A percentile compares a stretch with the other conserved stretches of the same genome.
Evolutionary conservation across 2,329 filamentous ascomycete genomes (phyloP).

Genomic region (Pestalotiopsis sp.): DNA sequence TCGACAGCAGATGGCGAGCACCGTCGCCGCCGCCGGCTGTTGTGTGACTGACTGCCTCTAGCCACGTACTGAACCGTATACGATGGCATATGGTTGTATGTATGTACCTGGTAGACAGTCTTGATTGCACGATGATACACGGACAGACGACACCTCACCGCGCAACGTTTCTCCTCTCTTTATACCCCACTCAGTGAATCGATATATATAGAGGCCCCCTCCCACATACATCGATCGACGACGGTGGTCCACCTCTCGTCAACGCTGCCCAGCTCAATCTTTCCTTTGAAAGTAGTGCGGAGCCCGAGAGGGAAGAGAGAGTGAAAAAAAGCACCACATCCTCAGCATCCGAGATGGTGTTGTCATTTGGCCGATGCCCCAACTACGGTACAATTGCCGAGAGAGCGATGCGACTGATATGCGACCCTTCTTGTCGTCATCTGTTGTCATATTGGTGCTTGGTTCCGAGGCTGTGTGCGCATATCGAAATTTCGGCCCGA

Average conservation of each 20-base stretch:
- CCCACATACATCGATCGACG: slow-evolving; percentile 6
- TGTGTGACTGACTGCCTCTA: no score
- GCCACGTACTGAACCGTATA: no score
- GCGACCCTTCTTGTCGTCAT: slow-evolving; percentile 1
- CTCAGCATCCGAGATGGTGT: background rate
- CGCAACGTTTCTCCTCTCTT: slow-evolving; percentile 1
- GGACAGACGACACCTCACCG: background rate
- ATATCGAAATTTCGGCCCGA: slow-evolving; percentile 7
- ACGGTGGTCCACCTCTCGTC: background rate
- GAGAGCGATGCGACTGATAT: slow-evolving; percentile 1
- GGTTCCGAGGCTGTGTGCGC: slow-evolving; percentile 4
- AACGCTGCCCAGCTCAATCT: slow-evolving; percentile 1
- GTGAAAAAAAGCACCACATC: background rate
- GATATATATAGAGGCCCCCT: slow-evolving; percentile 9
- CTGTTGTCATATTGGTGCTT: background rate
- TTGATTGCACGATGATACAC: background rate
- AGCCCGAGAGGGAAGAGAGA: background rate
- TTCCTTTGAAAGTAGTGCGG: background rate
- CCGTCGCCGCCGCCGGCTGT: no score
- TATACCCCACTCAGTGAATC: slow-evolving; percentile 1
- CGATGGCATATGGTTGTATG: background rate
- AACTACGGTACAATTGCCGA: background rate
- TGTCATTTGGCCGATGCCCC: background rate
- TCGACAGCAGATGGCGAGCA: no score
- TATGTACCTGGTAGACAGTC: background rate